Base-by-base conservation (phyloP, 2,329 filamentous ascomycete species). In the Pseudocercospora fijiensis region DNA sequence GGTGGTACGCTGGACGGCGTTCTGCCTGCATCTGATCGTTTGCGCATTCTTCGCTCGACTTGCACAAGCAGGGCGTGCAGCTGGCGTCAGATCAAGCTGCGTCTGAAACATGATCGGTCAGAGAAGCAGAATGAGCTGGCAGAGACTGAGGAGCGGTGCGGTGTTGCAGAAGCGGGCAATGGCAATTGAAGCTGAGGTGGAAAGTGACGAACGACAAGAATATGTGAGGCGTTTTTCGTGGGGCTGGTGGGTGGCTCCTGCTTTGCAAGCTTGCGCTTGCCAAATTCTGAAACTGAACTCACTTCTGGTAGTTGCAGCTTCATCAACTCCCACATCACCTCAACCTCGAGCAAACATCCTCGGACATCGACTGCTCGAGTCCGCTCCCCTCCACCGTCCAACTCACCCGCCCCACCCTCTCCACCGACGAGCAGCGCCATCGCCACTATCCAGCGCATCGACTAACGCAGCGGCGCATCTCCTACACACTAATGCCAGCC, bases 251-350 rank as follows among this genome's bases (percentile, higher is more conserved):
- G 22, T 49, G 45, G 37, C 37, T 18, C 37, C 37, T 26, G 45
- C 45, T 49, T 49, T 26, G 24, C 45, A 26, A 49, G 45, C 20
- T 49, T 8, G 20, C 45, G 45, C 20, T 49, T 8, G 20, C 45
- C 45, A 49, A 49, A 49, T 49, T 49, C 45, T 49, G 45, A 49
- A 49, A 49, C 45, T 49, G 37, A 41, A 41, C 37, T 41, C 37
- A 41, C 37, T 18, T 41, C 37, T 41, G 37, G 37, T n/a, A 41
- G 13, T 41, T 41, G 37, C 45, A 24, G 20, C 45, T 24, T 49
- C 45, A 26, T 10, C 7, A 37, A 16, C 45, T 49, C 37, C 24
- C 20, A n/a, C 24, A 26, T 24, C 45, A 22, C 20, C 9, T 4
- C 24, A 22, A 26, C 22, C 49, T 53, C 26, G 49, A 53, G 16